phyloP scores from a whole-genome alignment of 768 basidiomycete species.

The Lepiota brunneoincarnata region DNA sequence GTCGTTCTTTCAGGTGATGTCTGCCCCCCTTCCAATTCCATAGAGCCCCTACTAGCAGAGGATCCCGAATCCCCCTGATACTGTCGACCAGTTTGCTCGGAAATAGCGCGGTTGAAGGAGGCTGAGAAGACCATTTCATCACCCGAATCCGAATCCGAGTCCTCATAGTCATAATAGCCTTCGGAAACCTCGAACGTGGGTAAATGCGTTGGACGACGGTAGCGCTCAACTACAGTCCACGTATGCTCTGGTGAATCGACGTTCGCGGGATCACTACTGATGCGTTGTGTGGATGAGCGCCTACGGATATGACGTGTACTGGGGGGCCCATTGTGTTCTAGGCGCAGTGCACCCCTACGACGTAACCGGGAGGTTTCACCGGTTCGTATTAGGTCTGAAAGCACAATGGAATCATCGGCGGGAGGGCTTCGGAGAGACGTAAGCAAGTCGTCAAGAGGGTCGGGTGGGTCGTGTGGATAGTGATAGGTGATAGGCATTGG shows the following conservation, averaged over 20 bases:
- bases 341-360: slow-evolving; percentile 69
- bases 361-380: slow-evolving; percentile 73
- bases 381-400: slow-evolving; percentile 71
- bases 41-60: slow-evolving; percentile 8
- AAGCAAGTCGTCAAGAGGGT: slow-evolving; percentile 2
- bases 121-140: slow-evolving; percentile 14
- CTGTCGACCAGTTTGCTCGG: slow-evolving; percentile 6
- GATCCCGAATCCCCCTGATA: slow-evolving; percentile 18
- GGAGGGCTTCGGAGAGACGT: neutral
- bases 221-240: slow-evolving; percentile 8
- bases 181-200: slow-evolving; percentile 9
- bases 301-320: slow-evolving; percentile 6
- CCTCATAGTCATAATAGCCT: slow-evolving; percentile 8
- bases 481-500: slow-evolving; percentile 11
- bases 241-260: slow-evolving; percentile 11
- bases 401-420: slow-evolving; percentile 63
- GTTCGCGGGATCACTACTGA: slow-evolving; percentile 9
- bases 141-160: slow-evolving; percentile 15
- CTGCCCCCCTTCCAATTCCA: slow-evolving; percentile 8
- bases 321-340: slow-evolving; percentile 36
- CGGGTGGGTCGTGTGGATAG: neutral
- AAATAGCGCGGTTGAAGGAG: slow-evolving; percentile 4
- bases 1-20: slow-evolving; percentile 18
- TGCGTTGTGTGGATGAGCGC: slow-evolving; percentile 1
- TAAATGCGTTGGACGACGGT: slow-evolving; percentile 6